Evolutionary conservation across 176 grass and related monocot genomes (phyloP), one percentile per base, ranked within the genome.

Genomic region (Olyra latifolia): DNA sequence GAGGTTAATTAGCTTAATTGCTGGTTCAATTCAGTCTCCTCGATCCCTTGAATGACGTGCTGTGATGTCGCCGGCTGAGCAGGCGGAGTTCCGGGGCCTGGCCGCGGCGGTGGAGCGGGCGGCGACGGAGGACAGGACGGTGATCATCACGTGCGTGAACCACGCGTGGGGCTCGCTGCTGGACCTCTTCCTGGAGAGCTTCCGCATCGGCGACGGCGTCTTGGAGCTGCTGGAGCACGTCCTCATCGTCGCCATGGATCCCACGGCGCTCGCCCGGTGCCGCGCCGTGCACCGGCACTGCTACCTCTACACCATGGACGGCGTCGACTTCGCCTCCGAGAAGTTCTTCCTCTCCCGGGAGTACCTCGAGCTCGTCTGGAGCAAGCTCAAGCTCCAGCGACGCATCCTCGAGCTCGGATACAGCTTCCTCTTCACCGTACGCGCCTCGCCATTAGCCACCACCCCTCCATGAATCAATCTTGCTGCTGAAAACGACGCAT

Each of bases 121-220:
- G 6, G 89, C 92, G 25, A 82, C 45, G 27, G 89, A 82, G 0
- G 94, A 97, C 66, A 79, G 84, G 41, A 97, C 87, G 55, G 91
- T 97, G 78, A 91, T 97, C 58, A 76, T 97, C 30, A 97, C 94
- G 17, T 89, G 86, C 39, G 84, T 94, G 64, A 97, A 97, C 62
- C 41, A 81, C 5, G 89, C 89, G 0, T 97, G 87, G 87, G 82
- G 69, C 22, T 97, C 94, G 7, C 59, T 97, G 35, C 83, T 97
- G 15, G 94, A 97, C 80, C 68, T 93, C 12, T 94, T 97, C 78
- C 84, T 97, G 0, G 91, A 97, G 82, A 91, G 94, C 68, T 97
- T 97, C 80, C 84, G 29, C 75, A 15, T 82, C 66, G 94, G 94
- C 15, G 87, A 97, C 40, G 84, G 82, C 74, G 94, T 80, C 24